Evolutionary conservation across 2,329 filamentous ascomycete species (phyloP), one percentile per base, ranked within the genome.

Genomic region (Penicillium sp.): DNA sequence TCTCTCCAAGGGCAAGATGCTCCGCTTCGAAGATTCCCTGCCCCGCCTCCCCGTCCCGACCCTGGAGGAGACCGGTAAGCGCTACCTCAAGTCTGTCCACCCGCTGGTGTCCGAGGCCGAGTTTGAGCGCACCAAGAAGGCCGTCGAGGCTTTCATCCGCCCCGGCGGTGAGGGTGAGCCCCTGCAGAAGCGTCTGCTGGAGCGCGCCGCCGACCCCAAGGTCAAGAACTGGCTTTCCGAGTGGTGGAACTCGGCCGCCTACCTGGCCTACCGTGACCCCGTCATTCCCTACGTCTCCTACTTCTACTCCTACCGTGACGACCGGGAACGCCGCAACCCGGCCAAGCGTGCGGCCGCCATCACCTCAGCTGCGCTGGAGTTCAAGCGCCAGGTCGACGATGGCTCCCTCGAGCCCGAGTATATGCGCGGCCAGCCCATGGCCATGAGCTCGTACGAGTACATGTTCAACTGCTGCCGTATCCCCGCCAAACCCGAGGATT

Each of bases 261-360:
- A 99, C 79, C 87, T 99, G 66, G 85, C 81, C 66, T 98, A 98
- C 82, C 90, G 94, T 67, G 95, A 98, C 76, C 95, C 95, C 11
- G 91, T 99, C 49, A 91, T 98, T 17, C 95, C 95, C 62, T 99
- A 98, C 75, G 95, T 99, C 72, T 96, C 92, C 78, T 99, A 99
- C 85, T 99, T 99, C 82, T 99, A 99, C 83, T 97, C 93, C 57
- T 94, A 98, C 82, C 88, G 92, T 67, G 95, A 99, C 78, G 96
- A 99, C 79, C 88, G 91, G 68, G 86, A 88, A 73, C 87, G 94
- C 67, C 88, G 92, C 63, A 87, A 97, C 76, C 95, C 95, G 0
- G 89, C 90, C 63, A 96, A 96, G 84, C 90, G 95, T 64, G 95
- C 95, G 3, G 95, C 95, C 4, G 93, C 94, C 65, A 90, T 99